These are phyloP conservation scores for Sistotremastrum niveocremeum DNA, from an alignment of 768 basidiomycete genomes.

Conservation along the genomic window DNA sequence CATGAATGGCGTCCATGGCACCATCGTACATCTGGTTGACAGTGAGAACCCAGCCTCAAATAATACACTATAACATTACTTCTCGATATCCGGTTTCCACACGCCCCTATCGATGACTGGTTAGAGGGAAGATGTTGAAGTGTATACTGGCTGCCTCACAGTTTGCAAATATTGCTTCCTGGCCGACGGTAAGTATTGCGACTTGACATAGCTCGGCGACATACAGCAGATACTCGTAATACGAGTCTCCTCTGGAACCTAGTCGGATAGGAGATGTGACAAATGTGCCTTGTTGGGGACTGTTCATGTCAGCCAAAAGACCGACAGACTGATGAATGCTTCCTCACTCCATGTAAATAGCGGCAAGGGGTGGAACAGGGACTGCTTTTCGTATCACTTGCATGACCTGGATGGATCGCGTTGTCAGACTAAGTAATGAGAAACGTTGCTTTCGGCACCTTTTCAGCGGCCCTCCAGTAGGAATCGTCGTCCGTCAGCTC, in stretches of 20 bases:
- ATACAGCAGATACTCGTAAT: conserved; percentile 82
- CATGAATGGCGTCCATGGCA: conserved; percentile 71
- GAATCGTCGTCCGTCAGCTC: conserved; percentile 58
- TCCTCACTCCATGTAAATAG: conserved; percentile 72
- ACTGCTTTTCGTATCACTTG: conserved; percentile 43
- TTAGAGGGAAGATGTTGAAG: neutral
- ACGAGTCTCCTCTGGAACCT: conserved; percentile 87
- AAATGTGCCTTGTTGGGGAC: conserved; percentile 38
- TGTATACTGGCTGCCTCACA: conserved; percentile 21
- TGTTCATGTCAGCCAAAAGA: conserved; percentile 11
- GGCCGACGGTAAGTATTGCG: conserved; percentile 2
- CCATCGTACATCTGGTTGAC: conserved; percentile 72
- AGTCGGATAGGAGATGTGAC: conserved; percentile 66
- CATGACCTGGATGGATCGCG: conserved; percentile 38
- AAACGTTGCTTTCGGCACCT: conserved; percentile 23
- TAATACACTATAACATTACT: conserved; percentile 24
- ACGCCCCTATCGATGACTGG: conserved; percentile 35
- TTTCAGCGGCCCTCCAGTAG: conserved; percentile 76
- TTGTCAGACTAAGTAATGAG: neutral
- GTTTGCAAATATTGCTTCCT: conserved; percentile 77
- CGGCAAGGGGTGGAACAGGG: conserved; percentile 52
- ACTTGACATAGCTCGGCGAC: conserved; percentile 10
- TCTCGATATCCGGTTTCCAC: conserved; percentile 68
- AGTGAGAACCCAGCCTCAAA: neutral
- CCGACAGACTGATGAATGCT: neutral